A percentile compares a stretch with the other conserved stretches of the same genome.
These are phyloP conservation scores for Phragmites australis DNA, from an alignment of 176 grass and related monocot genomes.

Conservation along the genomic window DNA sequence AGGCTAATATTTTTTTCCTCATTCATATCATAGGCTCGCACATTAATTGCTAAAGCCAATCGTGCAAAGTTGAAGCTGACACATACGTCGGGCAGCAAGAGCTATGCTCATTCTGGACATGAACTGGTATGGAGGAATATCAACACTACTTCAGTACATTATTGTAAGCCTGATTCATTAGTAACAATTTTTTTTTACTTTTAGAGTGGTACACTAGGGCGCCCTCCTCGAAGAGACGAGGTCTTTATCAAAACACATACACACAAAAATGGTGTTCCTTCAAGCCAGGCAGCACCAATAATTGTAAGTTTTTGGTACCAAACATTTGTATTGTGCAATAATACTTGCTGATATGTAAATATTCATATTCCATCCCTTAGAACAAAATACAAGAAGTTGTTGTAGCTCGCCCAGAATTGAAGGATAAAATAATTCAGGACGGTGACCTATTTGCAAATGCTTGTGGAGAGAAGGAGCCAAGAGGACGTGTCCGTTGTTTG, in stretches of 20 bases:
- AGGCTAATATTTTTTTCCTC: too few relatives aligned
- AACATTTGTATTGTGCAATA: too few relatives aligned
- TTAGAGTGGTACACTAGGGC: not conserved
- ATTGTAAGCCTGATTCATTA: too few relatives aligned
- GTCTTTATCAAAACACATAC: constrained; percentile 1
- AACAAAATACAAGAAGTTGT: not conserved
- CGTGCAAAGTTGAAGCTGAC: too few relatives aligned
- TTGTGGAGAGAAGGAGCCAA: not conserved
- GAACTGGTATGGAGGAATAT: too few relatives aligned
- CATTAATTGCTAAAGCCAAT: too few relatives aligned
- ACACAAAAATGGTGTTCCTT: not conserved
- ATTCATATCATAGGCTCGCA: too few relatives aligned
- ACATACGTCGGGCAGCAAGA: too few relatives aligned
- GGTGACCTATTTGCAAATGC: not conserved
- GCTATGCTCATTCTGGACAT: too few relatives aligned
- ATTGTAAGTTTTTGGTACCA: not conserved
- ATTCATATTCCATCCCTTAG: not conserved
- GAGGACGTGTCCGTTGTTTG: not conserved
- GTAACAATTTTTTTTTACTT: not conserved
- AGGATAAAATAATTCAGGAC: not conserved
- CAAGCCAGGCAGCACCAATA: not conserved
- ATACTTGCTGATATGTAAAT: too few relatives aligned
- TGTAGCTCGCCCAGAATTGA: not conserved
- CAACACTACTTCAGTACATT: too few relatives aligned
- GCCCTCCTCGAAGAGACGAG: not conserved